These are phyloP conservation scores for Ramalina peruviana DNA, from an alignment of 495 filamentous ascomycete genomes.

Conservation along the genomic window DNA sequence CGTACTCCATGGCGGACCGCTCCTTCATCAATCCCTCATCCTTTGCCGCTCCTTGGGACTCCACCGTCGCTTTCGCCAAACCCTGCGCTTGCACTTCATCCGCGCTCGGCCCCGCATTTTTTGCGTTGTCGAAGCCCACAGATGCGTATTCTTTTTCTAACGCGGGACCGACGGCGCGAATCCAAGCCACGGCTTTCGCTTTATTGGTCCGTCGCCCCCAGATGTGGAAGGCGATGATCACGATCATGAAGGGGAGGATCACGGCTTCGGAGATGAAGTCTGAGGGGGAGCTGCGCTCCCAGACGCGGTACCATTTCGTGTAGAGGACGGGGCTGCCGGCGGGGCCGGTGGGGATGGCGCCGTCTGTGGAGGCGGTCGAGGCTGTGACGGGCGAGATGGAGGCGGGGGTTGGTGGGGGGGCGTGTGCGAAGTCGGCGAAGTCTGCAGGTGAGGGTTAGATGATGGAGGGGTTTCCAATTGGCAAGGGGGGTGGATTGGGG, in stretches of 20 bases:
- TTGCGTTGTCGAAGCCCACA: slow-evolving; percentile 58
- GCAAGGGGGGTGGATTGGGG: neutral
- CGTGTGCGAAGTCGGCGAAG: slow-evolving; percentile 67
- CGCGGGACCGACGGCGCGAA: slow-evolving; percentile 52
- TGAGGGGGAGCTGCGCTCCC: slow-evolving; percentile 65
- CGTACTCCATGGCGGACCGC: slow-evolving; percentile 68
- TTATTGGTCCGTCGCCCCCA: slow-evolving; percentile 74
- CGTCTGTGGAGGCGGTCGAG: slow-evolving; percentile 26
- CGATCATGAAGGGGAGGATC: slow-evolving; percentile 56
- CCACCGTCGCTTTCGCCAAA: slow-evolving; percentile 21
- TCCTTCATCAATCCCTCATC: slow-evolving; percentile 58
- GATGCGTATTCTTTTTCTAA: slow-evolving; percentile 72
- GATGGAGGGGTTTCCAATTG: neutral
- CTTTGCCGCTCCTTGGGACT: slow-evolving; percentile 10
- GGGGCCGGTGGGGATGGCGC: slow-evolving; percentile 29
- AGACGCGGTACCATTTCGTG: slow-evolving; percentile 93
- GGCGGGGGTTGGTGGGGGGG: slow-evolving; percentile 46
- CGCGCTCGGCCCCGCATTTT: slow-evolving; percentile 16
- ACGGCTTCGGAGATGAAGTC: slow-evolving; percentile 84
- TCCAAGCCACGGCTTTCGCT: slow-evolving; percentile 66
- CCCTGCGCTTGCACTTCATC: slow-evolving; percentile 31
- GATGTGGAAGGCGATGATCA: slow-evolving; percentile 66
- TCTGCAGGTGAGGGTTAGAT: slow-evolving; percentile 29
- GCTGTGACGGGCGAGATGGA: slow-evolving; percentile 27
- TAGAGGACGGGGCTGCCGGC: slow-evolving; percentile 39